Evolutionary conservation across 1,139 yeast genomes (phyloP), one percentile per base, ranked within the genome.

Genomic region (Saccharomyces pastorianus): DNA sequence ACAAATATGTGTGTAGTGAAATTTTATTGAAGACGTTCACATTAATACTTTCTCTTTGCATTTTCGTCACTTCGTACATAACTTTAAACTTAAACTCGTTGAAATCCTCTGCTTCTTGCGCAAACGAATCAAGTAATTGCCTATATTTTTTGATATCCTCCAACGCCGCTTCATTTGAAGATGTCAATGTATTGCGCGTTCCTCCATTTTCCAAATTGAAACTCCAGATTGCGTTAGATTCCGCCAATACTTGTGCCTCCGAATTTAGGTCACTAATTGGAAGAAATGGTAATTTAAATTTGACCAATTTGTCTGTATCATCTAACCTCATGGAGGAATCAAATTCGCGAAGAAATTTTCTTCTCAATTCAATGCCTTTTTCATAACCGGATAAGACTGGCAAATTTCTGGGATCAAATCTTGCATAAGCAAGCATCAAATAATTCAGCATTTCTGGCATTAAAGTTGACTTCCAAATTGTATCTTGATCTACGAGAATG

Each of bases 171-270:
- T 29, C 32, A 11, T 11, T 29, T 11, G 32, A 25, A 41, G 26
- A 32, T 6, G 46, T 34, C n/a, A 29, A 29, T 11, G 32, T 29
- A 29, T 29, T n/a, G 32, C n/a, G n/a, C n/a, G 32, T 29, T 4
- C 65, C 62, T 31, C 69, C 70, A 46, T 51, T 58, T 48, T 65
- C 67, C 11, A 67, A 47, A 56, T 65, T 62, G 52, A 67, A 68
- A 26, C 63, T 79, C 84, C 95, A 82, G 11, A 91, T 57, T 0
- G 98, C 98, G 54, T 82, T 77, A 0, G 95, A 82, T 70, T 91
- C 98, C 0, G 86, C 84, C 51, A 87, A 58, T 0, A 88, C 72
- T 57, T 83, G 82, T 28, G 63, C 64, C 9, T 61, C 61, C 5
- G 73, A 69, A 0, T 67, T 62, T 11, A 85, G 67, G 32, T 75